Evolutionary conservation across 2,329 filamentous ascomycete genomes (phyloP).

Genomic region (Diplodia seriata): DNA sequence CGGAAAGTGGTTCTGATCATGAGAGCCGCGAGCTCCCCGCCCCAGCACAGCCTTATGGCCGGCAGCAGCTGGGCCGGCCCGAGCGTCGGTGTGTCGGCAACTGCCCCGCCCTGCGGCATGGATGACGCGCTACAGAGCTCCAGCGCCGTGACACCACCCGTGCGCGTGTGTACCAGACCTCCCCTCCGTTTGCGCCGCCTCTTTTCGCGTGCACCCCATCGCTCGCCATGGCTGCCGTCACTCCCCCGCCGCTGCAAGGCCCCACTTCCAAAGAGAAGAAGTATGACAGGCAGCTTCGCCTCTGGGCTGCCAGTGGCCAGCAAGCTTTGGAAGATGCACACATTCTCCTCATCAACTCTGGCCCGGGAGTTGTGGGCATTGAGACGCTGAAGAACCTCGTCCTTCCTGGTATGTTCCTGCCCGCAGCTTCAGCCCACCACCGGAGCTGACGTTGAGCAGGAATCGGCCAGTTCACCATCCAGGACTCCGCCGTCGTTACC

Average conservation of each 20-base stretch:
- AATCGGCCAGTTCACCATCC: conserved; percentile 89
- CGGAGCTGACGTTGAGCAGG: conserved; percentile 55
- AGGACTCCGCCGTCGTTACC: conserved; percentile 77
- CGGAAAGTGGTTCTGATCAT: conserved; percentile 2
- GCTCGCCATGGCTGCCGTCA: conserved; percentile 43
- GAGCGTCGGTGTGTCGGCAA: conserved; percentile 28
- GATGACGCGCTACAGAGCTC: conserved; percentile 30
- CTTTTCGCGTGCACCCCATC: background rate
- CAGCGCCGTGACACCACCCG: conserved; percentile 14
- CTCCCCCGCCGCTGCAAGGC: conserved; percentile 51
- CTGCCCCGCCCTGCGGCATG: conserved; percentile 25
- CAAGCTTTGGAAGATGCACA: conserved; percentile 88
- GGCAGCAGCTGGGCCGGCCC: conserved; percentile 29
- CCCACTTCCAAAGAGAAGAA: conserved; percentile 60
- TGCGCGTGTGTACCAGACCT: conserved; percentile 4
- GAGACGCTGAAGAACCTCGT: conserved; percentile 98
- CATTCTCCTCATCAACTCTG: conserved; percentile 88
- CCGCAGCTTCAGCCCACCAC: background rate
- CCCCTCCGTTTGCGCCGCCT: background rate
- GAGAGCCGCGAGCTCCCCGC: conserved; percentile 6
- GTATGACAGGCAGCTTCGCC: conserved; percentile 92
- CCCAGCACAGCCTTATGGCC: conserved; percentile 24
- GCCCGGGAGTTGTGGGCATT: conserved; percentile 83
- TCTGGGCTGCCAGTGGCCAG: conserved; percentile 95
- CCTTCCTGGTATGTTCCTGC: conserved; percentile 68